A percentile compares a stretch with the other conserved stretches of the same genome.
phyloP scores from a whole-genome alignment of 345 rosid species.

The Turritis glabra region DNA sequence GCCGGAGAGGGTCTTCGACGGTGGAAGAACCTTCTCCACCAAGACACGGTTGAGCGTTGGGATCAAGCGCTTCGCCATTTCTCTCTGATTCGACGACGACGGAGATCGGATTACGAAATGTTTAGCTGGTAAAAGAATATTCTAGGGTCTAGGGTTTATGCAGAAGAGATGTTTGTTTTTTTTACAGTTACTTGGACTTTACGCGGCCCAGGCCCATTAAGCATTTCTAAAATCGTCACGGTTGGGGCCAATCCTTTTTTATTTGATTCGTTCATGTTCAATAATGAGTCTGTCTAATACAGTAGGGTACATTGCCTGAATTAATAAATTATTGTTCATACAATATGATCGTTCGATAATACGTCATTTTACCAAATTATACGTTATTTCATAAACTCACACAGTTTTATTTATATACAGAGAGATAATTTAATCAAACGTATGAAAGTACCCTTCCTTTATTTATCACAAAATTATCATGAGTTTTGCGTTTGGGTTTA shows the following conservation, averaged over 20 bases:
- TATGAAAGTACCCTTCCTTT: no score
- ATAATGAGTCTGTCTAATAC: neutral
- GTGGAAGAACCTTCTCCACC: slow-evolving; percentile 72
- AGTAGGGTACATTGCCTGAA: neutral
- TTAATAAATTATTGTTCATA: no score
- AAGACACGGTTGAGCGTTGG: slow-evolving; percentile 71
- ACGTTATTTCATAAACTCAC: neutral
- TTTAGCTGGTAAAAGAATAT: neutral
- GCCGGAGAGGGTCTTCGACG: slow-evolving; percentile 66
- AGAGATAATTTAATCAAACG: no score
- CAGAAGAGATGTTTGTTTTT: neutral
- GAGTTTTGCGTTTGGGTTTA: neutral
- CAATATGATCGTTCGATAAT: neutral
- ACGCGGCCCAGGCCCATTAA: slow-evolving; percentile 10
- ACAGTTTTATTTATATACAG: no score
- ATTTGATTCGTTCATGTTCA: neutral
- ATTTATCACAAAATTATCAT: neutral
- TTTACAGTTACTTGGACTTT: neutral
- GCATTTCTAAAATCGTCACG: neutral
- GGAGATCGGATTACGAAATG: neutral
- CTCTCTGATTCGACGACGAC: slow-evolving; percentile 1
- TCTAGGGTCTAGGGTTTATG: slow-evolving; percentile 30
- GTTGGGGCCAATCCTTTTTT: neutral
- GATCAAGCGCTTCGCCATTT: slow-evolving; percentile 81
- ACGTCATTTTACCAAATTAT: neutral